Evolutionary conservation across 2,329 filamentous ascomycete genomes (phyloP).

Genomic region (Passalora sequoiae): DNA sequence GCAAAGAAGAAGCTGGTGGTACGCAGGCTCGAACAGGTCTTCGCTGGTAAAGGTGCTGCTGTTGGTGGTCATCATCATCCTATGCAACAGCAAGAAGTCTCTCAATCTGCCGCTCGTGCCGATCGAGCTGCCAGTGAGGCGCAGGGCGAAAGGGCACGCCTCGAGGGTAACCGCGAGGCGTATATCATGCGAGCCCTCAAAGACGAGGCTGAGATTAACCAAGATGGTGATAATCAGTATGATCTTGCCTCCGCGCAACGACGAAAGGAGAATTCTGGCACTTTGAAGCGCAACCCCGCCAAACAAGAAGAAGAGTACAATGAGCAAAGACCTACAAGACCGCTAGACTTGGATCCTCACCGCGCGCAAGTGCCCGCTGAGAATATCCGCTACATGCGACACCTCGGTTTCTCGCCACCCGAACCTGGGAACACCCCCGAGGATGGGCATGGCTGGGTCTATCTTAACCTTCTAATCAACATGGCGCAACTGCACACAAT

Average conservation of each 20-base stretch:
- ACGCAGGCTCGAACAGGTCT: conserved; percentile 70
- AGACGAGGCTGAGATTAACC: conserved; percentile 19
- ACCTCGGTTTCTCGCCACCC: conserved; percentile 63
- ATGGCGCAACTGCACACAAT: conserved; percentile 81
- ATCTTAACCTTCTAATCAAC: conserved; percentile 72
- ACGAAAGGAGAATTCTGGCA: neutral
- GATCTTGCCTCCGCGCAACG: conserved; percentile 2
- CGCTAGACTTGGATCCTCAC: conserved; percentile 70
- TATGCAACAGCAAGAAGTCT: conserved; percentile 54
- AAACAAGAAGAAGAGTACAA: neutral
- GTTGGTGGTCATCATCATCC: conserved; percentile 45
- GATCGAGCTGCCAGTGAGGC: conserved; percentile 41
- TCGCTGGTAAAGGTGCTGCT: conserved; percentile 61
- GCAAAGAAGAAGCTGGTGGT: conserved; percentile 74
- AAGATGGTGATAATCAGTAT: conserved; percentile 5
- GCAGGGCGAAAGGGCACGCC: conserved; percentile 31
- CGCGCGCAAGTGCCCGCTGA: conserved; percentile 69
- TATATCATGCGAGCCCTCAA: conserved; percentile 37
- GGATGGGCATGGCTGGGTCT: conserved; percentile 73
- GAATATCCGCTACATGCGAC: conserved; percentile 74
- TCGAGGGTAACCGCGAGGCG: conserved; percentile 45
- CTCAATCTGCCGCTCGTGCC: conserved; percentile 48
- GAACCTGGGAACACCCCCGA: conserved; percentile 50
- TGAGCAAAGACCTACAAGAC: conserved; percentile 72
- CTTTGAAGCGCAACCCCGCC: neutral